These are phyloP conservation scores for Rhizophagus prolifer DNA, from an alignment of 192 early-diverging fungal genomes.

Conservation along the genomic window DNA sequence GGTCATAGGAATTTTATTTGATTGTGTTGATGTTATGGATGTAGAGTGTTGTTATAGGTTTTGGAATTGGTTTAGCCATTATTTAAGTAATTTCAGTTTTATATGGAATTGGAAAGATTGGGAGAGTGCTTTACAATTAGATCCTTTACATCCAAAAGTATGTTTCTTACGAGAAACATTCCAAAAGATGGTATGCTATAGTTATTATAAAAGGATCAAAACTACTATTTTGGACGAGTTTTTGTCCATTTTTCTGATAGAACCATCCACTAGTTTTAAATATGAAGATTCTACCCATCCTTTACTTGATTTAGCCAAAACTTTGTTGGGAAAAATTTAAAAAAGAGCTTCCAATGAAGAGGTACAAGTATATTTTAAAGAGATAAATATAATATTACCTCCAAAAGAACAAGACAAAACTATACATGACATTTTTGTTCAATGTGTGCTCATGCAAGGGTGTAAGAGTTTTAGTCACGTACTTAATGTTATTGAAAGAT, in stretches of 20 bases:
- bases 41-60: slow-evolving; percentile 82
- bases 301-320: slow-evolving; percentile 41
- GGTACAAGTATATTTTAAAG: slow-evolving; percentile 45
- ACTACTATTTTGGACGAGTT: slow-evolving; percentile 72
- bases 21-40: slow-evolving; percentile 73
- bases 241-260: slow-evolving; percentile 53
- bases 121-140: slow-evolving; percentile 52
- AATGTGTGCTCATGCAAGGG: slow-evolving; percentile 84
- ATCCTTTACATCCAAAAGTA: slow-evolving; percentile 54
- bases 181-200: slow-evolving; percentile 80
- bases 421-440: slow-evolving; percentile 72
- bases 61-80: slow-evolving; percentile 85
- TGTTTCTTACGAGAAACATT: slow-evolving; percentile 86
- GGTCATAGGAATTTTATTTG: slow-evolving; percentile 61
- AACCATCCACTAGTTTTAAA: slow-evolving; percentile 73
- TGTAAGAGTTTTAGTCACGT: slow-evolving; percentile 94
- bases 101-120: slow-evolving; percentile 88
- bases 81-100: slow-evolving; percentile 92
- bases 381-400: slow-evolving; percentile 38
- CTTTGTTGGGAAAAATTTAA: slow-evolving; percentile 44
- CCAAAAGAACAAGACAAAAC: slow-evolving; percentile 50
- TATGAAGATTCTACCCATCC: slow-evolving; percentile 59
- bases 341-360: slow-evolving; percentile 49
- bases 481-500: too few species aligned
- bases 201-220: slow-evolving; percentile 88